Conservation (phyloP, 1,139 yeast species). For the Nakaseomyces sp. region DNA sequence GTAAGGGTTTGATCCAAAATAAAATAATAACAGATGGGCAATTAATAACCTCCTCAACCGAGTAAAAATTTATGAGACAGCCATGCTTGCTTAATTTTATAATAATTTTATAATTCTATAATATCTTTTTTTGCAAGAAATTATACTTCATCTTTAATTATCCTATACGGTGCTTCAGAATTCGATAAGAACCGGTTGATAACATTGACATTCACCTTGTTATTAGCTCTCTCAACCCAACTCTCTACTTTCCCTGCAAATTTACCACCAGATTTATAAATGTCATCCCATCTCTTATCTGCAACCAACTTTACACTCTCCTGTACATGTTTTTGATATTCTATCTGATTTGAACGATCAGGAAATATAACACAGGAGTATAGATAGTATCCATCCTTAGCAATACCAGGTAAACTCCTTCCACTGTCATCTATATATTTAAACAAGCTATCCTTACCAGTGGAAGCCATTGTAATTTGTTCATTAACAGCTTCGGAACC, state of each 20-base stretch:
- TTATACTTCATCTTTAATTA: not conserved
- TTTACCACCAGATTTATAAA: conserved; percentile 10
- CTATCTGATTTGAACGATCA: conserved; percentile 28
- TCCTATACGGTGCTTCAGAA: conserved; percentile 2
- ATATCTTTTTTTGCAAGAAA: not conserved
- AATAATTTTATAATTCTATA: too few species aligned
- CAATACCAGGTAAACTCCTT: conserved; percentile 16
- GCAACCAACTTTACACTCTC: conserved; percentile 31
- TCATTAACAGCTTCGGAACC: conserved; percentile 21
- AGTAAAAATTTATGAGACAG: too few species aligned
- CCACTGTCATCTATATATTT: conserved; percentile 9
- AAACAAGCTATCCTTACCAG: conserved; percentile 6
- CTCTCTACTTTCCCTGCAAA: conserved; percentile 6
- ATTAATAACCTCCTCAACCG: too few species aligned
- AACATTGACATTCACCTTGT: conserved; percentile 20
- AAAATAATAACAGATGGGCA: too few species aligned
- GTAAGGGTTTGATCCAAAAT: too few species aligned
- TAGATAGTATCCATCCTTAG: conserved; percentile 42
- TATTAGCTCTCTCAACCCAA: conserved; percentile 30
- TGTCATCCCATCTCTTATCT: conserved; percentile 15
- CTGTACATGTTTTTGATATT: conserved; percentile 31
- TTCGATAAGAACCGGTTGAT: conserved; percentile 13
- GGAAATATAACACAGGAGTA: conserved; percentile 38
- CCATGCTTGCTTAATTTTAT: too few species aligned
- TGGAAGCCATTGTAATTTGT: conserved; percentile 1